Percentiles rank a stretch among this genome's conserved stretches.
phyloP scores from a whole-genome alignment of 805 yeast genomes.

The Candida nanaspora region DNA sequence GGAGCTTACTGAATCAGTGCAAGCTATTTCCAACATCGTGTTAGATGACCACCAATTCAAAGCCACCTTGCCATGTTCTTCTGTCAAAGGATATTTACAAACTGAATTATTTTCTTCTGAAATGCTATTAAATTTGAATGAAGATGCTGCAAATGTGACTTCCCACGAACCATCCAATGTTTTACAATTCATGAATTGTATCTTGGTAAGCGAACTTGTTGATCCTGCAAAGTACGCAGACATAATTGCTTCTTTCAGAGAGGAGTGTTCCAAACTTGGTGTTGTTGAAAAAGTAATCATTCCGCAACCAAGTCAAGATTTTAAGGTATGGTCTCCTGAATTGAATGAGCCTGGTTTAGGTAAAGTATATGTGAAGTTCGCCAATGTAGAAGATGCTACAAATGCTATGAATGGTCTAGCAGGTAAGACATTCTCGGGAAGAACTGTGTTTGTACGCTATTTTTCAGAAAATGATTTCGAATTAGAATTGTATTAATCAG shows the following conservation, averaged over 20 bases:
- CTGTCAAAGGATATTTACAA: slow-evolving; percentile 1
- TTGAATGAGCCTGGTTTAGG: slow-evolving; percentile 54
- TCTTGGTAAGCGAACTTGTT: slow-evolving; percentile 56
- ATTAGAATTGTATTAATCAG: slow-evolving; percentile 22
- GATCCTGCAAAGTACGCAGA: slow-evolving; percentile 42
- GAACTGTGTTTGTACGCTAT: slow-evolving; percentile 61
- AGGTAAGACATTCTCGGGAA: slow-evolving; percentile 60
- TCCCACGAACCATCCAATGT: slow-evolving; percentile 34
- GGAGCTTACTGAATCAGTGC: no score
- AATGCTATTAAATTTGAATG: slow-evolving; percentile 10
- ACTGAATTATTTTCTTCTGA: slow-evolving; percentile 2
- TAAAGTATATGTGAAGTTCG: slow-evolving; percentile 62
- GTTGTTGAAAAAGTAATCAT: slow-evolving; percentile 46
- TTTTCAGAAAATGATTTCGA: slow-evolving; percentile 55
- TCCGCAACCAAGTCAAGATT: slow-evolving; percentile 45
- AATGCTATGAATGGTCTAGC: slow-evolving; percentile 49
- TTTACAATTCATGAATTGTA: slow-evolving; percentile 57
- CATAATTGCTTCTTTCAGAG: slow-evolving; percentile 42
- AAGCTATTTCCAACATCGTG: no score
- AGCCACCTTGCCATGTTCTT: slow-evolving; percentile 1
- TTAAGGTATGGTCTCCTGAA: slow-evolving; percentile 29
- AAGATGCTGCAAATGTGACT: slow-evolving; percentile 5
- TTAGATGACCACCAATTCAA: slow-evolving; percentile 1
- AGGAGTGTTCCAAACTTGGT: slow-evolving; percentile 46
- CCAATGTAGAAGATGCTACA: slow-evolving; percentile 39